These are phyloP conservation scores for Aspergillus mulundensis DNA, from an alignment of 495 filamentous ascomycete genomes.

Conservation along the genomic window DNA sequence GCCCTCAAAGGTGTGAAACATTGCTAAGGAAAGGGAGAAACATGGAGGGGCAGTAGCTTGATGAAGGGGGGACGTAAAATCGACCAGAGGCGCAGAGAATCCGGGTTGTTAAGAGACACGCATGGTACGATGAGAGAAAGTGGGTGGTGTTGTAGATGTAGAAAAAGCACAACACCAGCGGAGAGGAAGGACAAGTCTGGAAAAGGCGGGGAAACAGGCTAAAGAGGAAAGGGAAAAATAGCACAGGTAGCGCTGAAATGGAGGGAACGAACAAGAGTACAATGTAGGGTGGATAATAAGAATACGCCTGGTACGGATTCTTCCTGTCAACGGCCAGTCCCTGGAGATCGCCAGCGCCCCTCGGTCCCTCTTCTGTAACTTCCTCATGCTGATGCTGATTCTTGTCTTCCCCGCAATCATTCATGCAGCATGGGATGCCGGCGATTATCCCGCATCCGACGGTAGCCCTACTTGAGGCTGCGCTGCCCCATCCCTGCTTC, in stretches of 20 bases:
- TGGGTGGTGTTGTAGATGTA: not conserved
- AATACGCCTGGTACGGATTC: not conserved
- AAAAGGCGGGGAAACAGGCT: constrained; percentile 6
- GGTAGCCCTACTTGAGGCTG: not conserved
- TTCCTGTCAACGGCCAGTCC: not conserved
- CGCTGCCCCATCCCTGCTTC: not conserved
- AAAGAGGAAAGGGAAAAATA: constrained; percentile 3
- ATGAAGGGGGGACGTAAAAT: not conserved
- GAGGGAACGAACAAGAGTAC: not conserved
- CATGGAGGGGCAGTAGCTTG: not conserved
- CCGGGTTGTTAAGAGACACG: not conserved
- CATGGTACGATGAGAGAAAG: not conserved
- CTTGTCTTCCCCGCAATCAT: not conserved
- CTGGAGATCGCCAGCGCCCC: constrained; percentile 8
- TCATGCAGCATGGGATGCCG: not conserved
- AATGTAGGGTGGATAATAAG: not conserved
- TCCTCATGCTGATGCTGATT: not conserved
- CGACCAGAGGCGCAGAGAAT: not conserved
- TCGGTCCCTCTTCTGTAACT: not conserved
- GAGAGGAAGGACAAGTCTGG: not conserved
- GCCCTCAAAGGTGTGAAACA: constrained; percentile 45
- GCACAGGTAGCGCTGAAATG: not conserved
- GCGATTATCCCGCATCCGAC: constrained; percentile 3
- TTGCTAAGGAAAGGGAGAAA: constrained; percentile 10
- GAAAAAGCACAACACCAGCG: not conserved